Evolutionary conservation across 192 early-diverging fungal species (phyloP).

Genomic region (Linnemannia exigua): DNA sequence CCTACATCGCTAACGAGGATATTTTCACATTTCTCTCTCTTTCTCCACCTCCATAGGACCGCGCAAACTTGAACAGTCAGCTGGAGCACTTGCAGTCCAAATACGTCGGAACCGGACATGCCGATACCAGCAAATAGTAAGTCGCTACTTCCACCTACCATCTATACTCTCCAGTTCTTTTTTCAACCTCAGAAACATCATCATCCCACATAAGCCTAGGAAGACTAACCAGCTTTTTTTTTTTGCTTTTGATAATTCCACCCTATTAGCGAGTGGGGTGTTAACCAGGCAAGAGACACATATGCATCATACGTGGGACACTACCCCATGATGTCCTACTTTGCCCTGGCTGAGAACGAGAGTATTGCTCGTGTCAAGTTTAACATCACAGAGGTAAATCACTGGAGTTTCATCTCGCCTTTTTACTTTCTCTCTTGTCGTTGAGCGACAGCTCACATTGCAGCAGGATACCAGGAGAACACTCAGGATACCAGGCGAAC

Average conservation of each 20-base stretch:
- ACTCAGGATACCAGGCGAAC: no score
- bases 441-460: no score
- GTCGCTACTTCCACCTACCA: slow-evolving; percentile 10
- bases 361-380: slow-evolving; percentile 79
- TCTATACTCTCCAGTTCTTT: not conserved
- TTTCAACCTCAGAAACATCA: not conserved
- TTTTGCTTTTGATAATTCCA: not conserved
- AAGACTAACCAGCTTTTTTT: not conserved
- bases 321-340: slow-evolving; percentile 81
- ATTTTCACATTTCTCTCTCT: not conserved
- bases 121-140: slow-evolving; percentile 92
- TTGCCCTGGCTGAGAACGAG: slow-evolving; percentile 92
- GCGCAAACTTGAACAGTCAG: slow-evolving; percentile 82
- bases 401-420: no score
- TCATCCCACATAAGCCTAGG: not conserved
- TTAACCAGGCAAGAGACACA: slow-evolving; percentile 87
- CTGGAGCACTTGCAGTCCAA: slow-evolving; percentile 89
- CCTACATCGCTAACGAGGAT: not conserved
- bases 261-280: slow-evolving; percentile 82
- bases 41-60: slow-evolving; percentile 59
- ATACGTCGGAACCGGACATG: slow-evolving; percentile 92
- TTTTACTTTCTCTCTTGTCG: no score
- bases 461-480: no score
- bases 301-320: slow-evolving; percentile 87
- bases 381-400: slow-evolving; percentile 78